These are phyloP conservation scores for Aspergillus incahuasiensis DNA, from an alignment of 495 filamentous ascomycete species.

Conservation along the genomic window DNA sequence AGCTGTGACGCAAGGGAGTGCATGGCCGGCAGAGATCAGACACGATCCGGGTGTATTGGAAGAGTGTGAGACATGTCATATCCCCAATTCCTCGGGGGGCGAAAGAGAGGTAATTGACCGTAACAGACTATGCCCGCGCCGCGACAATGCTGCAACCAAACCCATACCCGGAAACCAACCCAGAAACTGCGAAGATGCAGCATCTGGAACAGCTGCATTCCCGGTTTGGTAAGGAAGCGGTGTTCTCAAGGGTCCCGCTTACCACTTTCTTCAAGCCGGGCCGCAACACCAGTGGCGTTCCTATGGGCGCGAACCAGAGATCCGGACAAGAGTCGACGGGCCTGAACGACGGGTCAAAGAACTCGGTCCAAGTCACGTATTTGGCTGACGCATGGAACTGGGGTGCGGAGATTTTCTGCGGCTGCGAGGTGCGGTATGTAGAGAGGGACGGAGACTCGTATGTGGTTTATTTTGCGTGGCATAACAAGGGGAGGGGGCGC, in stretches of 20 bases:
- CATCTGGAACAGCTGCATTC: constrained; percentile 53
- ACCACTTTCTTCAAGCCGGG: constrained; percentile 59
- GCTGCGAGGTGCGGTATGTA: constrained; percentile 64
- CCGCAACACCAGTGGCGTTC: constrained; percentile 56
- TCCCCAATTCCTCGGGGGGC: too few species aligned
- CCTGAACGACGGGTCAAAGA: constrained; percentile 65
- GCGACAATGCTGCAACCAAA: constrained; percentile 54
- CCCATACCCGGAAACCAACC: constrained; percentile 53
- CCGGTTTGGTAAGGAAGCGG: constrained; percentile 47
- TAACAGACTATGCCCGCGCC: constrained; percentile 57
- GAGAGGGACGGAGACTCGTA: constrained; percentile 50
- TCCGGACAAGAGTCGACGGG: constrained; percentile 61
- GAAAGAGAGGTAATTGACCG: too few species aligned
- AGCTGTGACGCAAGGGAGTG: constrained; percentile 45
- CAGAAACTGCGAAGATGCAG: constrained; percentile 49
- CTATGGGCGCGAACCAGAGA: constrained; percentile 55
- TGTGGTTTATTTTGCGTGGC: constrained; percentile 62
- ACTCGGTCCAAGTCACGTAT: constrained; percentile 60
- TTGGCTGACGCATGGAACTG: constrained; percentile 71
- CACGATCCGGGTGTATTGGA: constrained; percentile 39
- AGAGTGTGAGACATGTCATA: constrained; percentile 54
- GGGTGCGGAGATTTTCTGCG: constrained; percentile 70
- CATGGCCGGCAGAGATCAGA: constrained; percentile 58
- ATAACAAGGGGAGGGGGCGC: constrained; percentile 52
- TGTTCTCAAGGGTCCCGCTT: constrained; percentile 53